phyloP scores from a whole-genome alignment of 129 eudicot species.

The Flaveria bidentis region DNA sequence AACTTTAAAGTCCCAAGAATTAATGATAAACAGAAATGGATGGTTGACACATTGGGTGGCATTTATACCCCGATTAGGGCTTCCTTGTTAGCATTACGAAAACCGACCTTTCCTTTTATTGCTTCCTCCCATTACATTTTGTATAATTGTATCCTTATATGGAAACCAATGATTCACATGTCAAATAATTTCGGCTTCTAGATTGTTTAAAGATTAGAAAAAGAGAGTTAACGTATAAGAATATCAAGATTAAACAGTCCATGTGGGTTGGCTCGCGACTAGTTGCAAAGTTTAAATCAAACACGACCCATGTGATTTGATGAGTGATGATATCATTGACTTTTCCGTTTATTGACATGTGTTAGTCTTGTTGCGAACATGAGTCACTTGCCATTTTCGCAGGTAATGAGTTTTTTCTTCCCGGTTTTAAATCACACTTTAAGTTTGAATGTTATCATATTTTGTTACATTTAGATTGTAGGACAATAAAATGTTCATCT shows the following conservation, averaged over 20 bases:
- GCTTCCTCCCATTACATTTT: conserved; percentile 32
- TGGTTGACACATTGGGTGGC: not conserved
- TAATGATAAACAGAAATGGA: conserved; percentile 6
- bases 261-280: conserved; percentile 18
- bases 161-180: conserved; percentile 3
- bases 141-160: not conserved
- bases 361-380: conserved; percentile 6
- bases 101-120: conserved; percentile 27
- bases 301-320: not conserved
- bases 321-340: not conserved
- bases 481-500: not conserved
- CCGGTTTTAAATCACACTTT: not conserved
- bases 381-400: not conserved
- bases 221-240: not conserved
- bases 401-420: not conserved
- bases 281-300: not conserved
- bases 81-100: conserved; percentile 15
- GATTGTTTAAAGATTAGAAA: conserved; percentile 9
- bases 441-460: not conserved
- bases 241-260: conserved; percentile 9
- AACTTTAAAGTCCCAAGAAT: conserved; percentile 14
- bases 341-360: not conserved
- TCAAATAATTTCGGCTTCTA: not conserved
- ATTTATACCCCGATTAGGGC: conserved; percentile 17
- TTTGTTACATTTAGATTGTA: not conserved